Conservation (phyloP, 495 filamentous ascomycete genomes). For the Xylaria bambusicola region DNA sequence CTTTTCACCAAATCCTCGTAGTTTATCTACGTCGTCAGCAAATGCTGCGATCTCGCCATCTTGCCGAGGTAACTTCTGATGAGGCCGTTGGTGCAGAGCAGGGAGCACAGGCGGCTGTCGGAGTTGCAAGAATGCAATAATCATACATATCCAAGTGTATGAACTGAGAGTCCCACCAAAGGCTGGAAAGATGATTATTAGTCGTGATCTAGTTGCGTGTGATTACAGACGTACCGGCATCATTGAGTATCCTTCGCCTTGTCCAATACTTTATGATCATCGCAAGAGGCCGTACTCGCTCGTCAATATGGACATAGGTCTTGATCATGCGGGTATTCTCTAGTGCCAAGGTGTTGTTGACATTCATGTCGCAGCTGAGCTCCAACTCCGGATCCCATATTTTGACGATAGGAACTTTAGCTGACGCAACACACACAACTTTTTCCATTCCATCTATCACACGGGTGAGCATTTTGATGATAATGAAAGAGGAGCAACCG, state of each 20-base stretch:
- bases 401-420: conserved; percentile 98
- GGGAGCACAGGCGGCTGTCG: conserved; percentile 86
- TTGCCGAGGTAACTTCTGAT: conserved; percentile 58
- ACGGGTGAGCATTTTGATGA: conserved; percentile 9
- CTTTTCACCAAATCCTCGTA: conserved; percentile 70
- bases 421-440: conserved; percentile 88
- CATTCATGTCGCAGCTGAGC: conserved; percentile 96
- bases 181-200: conserved; percentile 50
- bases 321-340: conserved; percentile 99
- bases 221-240: conserved; percentile 72
- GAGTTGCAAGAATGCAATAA: conserved; percentile 93
- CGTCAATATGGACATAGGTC: conserved; percentile 92
- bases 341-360: conserved; percentile 91
- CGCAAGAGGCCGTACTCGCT: conserved; percentile 84
- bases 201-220: conserved; percentile 8
- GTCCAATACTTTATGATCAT: conserved; percentile 99
- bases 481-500: conserved; percentile 5
- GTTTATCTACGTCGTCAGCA: conserved; percentile 75
- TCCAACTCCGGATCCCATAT: conserved; percentile 94
- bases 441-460: conserved; percentile 88
- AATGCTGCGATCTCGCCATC: conserved; percentile 72
- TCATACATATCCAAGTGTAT: conserved; percentile 99
- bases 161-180: conserved; percentile 94
- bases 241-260: conserved; percentile 85
- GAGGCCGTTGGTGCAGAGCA: conserved; percentile 75